Percentiles rank a stretch among this genome's conserved stretches.
These are phyloP conservation scores for Tripterygium wilfordii DNA, from an alignment of 177 flowering plant genomes.

Conservation along the genomic window DNA sequence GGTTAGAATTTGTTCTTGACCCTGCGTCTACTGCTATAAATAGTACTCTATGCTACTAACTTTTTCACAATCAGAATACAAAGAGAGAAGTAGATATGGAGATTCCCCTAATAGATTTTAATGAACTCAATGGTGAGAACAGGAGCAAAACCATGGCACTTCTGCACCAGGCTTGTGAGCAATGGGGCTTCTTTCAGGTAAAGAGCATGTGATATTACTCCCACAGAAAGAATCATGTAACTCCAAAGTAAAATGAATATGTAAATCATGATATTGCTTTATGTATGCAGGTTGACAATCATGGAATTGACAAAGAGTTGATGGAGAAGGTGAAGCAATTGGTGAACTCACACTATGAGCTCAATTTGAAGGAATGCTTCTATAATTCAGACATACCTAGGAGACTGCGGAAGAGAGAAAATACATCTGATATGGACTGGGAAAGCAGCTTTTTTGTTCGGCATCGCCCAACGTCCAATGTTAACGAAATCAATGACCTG, in stretches of 20 bases:
- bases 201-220: not conserved
- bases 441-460: constrained; percentile 63
- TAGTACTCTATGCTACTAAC: constrained; percentile 5
- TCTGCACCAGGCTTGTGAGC: constrained; percentile 66
- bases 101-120: constrained; percentile 55
- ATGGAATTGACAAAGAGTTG: constrained; percentile 50
- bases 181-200: constrained; percentile 76
- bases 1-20: not conserved
- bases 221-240: not conserved
- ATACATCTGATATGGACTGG: constrained; percentile 42
- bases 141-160: constrained; percentile 47
- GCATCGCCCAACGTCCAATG: constrained; percentile 59
- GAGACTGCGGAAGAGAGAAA: constrained; percentile 14
- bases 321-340: constrained; percentile 59
- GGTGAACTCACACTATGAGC: constrained; percentile 55
- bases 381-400: constrained; percentile 42
- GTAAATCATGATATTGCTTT: not conserved
- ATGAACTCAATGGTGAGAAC: constrained; percentile 41
- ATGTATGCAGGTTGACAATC: constrained; percentile 59
- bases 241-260: too few species aligned
- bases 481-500: constrained; percentile 30
- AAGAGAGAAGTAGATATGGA: constrained; percentile 31
- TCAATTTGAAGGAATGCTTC: constrained; percentile 42
- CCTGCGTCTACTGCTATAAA: constrained; percentile 26
- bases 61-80: constrained; percentile 5